Conservation (phyloP, 1,139 yeast genomes). For the Blastobotrys petasosporus region DNA sequence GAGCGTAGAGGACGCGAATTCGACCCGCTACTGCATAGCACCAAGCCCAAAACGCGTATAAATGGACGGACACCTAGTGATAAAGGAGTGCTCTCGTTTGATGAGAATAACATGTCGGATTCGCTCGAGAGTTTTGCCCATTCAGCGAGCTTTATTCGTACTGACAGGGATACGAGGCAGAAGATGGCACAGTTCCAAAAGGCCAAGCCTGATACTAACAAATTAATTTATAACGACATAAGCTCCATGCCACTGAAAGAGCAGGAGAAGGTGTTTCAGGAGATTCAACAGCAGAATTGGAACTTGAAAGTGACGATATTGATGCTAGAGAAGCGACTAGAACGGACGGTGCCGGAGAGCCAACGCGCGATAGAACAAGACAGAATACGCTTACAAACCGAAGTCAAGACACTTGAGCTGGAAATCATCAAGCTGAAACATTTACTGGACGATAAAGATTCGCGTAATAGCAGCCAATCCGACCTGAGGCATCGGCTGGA, state of each 20-base stretch:
- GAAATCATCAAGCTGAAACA: conserved; percentile 15
- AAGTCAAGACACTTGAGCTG: conserved; percentile 19
- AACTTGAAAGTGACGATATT: conserved; percentile 48
- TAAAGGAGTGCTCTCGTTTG: conserved; percentile 13
- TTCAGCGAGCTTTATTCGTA: conserved; percentile 3
- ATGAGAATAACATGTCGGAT: conserved; percentile 12
- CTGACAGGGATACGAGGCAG: conserved; percentile 6
- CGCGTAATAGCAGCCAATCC: background rate
- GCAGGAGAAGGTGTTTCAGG: conserved; percentile 37
- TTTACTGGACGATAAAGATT: background rate
- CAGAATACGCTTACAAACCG: conserved; percentile 21
- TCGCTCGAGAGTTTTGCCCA: conserved; percentile 14
- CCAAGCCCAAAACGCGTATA: conserved; percentile 3
- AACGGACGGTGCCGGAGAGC: conserved; percentile 18
- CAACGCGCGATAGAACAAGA: conserved; percentile 16
- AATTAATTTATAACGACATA: conserved; percentile 7
- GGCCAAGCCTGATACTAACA: background rate
- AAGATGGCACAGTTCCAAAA: background rate
- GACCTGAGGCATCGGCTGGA: background rate
- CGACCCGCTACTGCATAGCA: conserved; percentile 9
- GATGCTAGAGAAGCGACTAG: conserved; percentile 16
- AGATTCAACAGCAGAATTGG: conserved; percentile 55
- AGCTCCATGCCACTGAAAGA: conserved; percentile 24
- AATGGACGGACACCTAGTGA: background rate
- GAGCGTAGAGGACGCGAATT: conserved; percentile 8